Conservation (phyloP, 2,329 filamentous ascomycete species). For the Talaromyces sp. region DNA sequence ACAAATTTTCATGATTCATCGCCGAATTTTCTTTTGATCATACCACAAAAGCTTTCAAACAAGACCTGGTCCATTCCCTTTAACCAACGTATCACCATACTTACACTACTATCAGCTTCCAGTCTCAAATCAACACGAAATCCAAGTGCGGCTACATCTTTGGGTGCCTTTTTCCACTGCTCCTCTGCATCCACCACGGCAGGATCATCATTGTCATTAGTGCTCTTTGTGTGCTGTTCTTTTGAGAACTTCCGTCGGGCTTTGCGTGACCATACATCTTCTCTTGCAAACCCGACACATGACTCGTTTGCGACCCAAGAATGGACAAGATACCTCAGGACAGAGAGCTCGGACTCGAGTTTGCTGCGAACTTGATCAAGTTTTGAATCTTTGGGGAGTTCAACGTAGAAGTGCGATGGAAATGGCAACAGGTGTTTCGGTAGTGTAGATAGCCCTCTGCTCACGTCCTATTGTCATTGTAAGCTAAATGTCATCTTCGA, state of each 20-base stretch:
- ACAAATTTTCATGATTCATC: not conserved
- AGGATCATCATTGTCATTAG: conserved; percentile 14
- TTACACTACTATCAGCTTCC: conserved; percentile 39
- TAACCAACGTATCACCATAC: conserved; percentile 62
- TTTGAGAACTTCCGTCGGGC: conserved; percentile 57
- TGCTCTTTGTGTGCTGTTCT: conserved; percentile 12
- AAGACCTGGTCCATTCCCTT: conserved; percentile 67
- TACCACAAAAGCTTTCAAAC: conserved; percentile 85
- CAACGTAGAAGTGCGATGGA: conserved; percentile 47
- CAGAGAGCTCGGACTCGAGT: conserved; percentile 46
- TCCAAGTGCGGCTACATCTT: conserved; percentile 47
- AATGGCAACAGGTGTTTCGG: conserved; percentile 50
- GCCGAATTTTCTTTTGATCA: conserved; percentile 57
- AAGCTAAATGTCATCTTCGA: conserved; percentile 4
- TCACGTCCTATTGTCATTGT: conserved; percentile 19
- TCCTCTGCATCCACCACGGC: conserved; percentile 18
- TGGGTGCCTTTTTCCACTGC: conserved; percentile 14
- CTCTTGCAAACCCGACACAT: conserved; percentile 57
- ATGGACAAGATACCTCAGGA: conserved; percentile 62
- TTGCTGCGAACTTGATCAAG: conserved; percentile 29
- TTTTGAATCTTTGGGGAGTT: conserved; percentile 17
- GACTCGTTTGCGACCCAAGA: conserved; percentile 51
- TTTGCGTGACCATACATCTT: conserved; percentile 74
- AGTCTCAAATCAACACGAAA: conserved; percentile 52
- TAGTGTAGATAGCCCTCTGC: conserved; percentile 38